Percentiles rank a stretch among this genome's conserved stretches.
Evolutionary conservation across 371 early-diverging fungal genomes (phyloP).

Genomic region (Actinomortierella ambigua): DNA sequence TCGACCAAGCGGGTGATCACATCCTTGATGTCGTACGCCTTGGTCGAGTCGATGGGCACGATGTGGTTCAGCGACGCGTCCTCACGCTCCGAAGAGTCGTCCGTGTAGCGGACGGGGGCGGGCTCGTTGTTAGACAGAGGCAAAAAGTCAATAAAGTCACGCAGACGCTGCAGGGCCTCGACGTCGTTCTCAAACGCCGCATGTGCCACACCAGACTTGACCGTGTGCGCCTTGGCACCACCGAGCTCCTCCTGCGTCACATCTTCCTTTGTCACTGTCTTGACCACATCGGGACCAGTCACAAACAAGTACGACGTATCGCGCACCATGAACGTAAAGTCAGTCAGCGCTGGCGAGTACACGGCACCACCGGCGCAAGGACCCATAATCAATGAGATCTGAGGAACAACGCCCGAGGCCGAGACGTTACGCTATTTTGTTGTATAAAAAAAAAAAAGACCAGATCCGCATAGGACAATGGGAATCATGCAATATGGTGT

Average conservation of each 20-base stretch:
- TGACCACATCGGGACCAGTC: conserved; percentile 97
- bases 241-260: conserved; percentile 97
- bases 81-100: conserved; percentile 73
- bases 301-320: conserved; percentile 97
- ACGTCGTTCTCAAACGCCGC: conserved; percentile 93
- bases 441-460: too few relatives aligned
- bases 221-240: conserved; percentile 93
- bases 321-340: conserved; percentile 96
- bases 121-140: conserved; percentile 83
- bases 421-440: conserved; percentile 74
- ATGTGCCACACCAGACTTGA: conserved; percentile 90
- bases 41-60: conserved; percentile 87
- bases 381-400: conserved; percentile 96
- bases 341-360: conserved; percentile 96
- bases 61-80: conserved; percentile 87
- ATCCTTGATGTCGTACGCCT: conserved; percentile 96
- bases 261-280: conserved; percentile 92
- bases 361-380: conserved; percentile 98
- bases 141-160: conserved; percentile 89
- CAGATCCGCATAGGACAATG: too few relatives aligned
- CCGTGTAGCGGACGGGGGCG: conserved; percentile 70
- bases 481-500: too few relatives aligned
- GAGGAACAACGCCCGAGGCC: conserved; percentile 95
- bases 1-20: conserved; percentile 86
- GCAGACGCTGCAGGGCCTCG: conserved; percentile 83